A percentile compares a stretch with the other conserved stretches of the same genome.
These are phyloP conservation scores for Candida pini DNA, from an alignment of 805 yeast species.

Conservation along the genomic window DNA sequence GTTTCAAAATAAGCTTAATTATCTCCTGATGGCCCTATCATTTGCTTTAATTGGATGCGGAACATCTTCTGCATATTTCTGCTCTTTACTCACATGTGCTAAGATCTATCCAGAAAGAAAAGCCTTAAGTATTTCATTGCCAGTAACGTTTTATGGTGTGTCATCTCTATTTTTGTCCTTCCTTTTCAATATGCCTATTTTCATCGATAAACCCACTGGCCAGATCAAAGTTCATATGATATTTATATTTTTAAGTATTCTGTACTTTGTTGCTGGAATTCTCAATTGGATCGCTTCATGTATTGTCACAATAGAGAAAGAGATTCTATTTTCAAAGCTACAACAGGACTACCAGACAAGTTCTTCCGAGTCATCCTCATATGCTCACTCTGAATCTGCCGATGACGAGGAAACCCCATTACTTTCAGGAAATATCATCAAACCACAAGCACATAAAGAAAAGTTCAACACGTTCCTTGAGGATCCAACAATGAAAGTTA, in stretches of 20 bases:
- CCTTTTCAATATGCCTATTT: slow-evolving; percentile 39
- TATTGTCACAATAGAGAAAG: slow-evolving; percentile 54
- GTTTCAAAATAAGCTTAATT: slow-evolving; percentile 24
- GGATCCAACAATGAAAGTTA: slow-evolving; percentile 57
- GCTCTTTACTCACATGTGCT: slow-evolving; percentile 75
- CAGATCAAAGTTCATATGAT: slow-evolving; percentile 43
- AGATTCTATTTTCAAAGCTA: slow-evolving; percentile 33
- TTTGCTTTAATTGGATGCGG: slow-evolving; percentile 64
- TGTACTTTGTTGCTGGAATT: slow-evolving; percentile 52
- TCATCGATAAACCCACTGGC: slow-evolving; percentile 18
- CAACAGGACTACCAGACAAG: slow-evolving; percentile 15
- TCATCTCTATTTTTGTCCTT: slow-evolving; percentile 75
- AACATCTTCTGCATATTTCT: slow-evolving; percentile 66
- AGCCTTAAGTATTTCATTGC: slow-evolving; percentile 79
- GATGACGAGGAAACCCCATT: slow-evolving; percentile 31
- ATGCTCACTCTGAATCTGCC: slow-evolving; percentile 2
- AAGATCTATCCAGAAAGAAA: slow-evolving; percentile 72
- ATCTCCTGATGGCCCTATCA: slow-evolving; percentile 37
- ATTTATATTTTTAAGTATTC: slow-evolving; percentile 44
- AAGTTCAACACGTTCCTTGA: slow-evolving; percentile 31
- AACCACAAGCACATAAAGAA: slow-evolving; percentile 22
- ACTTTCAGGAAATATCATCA: slow-evolving; percentile 21
- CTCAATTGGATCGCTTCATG: slow-evolving; percentile 62
- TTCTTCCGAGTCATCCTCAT: not conserved
- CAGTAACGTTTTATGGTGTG: slow-evolving; percentile 83